Evolutionary conservation across 108 stramenopile genomes (phyloP).

Genomic region (Craspedostauros australis): DNA sequence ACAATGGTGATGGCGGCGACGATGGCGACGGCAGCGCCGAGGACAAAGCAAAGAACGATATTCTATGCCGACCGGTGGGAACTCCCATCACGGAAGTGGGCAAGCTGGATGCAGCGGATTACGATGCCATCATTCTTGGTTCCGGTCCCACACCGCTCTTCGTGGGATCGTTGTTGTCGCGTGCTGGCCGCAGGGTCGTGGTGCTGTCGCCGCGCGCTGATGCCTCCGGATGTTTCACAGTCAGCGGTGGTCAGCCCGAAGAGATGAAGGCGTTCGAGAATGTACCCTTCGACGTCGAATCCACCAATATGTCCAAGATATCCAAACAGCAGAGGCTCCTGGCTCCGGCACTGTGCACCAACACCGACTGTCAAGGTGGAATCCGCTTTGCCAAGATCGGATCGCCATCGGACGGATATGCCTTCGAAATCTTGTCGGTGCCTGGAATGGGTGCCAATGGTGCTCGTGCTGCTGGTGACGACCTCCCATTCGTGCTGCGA

Average conservation of each 20-base stretch:
- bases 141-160: conserved; percentile 67
- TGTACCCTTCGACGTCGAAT: conserved; percentile 72
- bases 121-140: conserved; percentile 79
- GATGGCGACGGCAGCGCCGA: too few species aligned
- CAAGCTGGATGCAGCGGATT: conserved; percentile 32
- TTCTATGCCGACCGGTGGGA: conserved; percentile 59
- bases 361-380: conserved; percentile 73
- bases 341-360: conserved; percentile 68
- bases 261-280: conserved; percentile 16
- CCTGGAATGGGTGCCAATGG: conserved; percentile 67
- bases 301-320: conserved; percentile 43
- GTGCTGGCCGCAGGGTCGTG: conserved; percentile 69
- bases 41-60: conserved; percentile 34
- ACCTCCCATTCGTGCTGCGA: conserved; percentile 51
- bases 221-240: conserved; percentile 65
- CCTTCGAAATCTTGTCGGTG: conserved; percentile 73
- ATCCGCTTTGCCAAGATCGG: conserved; percentile 80
- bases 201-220: conserved; percentile 56
- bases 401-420: conserved; percentile 54
- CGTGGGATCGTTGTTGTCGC: conserved; percentile 65
- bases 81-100: conserved; percentile 36
- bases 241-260: conserved; percentile 10
- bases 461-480: conserved; percentile 8
- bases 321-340: conserved; percentile 52
- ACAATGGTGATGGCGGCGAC: too few species aligned